These are phyloP conservation scores for Tanacetum coccineum DNA, from an alignment of 129 eudicot species.

Conservation along the genomic window DNA sequence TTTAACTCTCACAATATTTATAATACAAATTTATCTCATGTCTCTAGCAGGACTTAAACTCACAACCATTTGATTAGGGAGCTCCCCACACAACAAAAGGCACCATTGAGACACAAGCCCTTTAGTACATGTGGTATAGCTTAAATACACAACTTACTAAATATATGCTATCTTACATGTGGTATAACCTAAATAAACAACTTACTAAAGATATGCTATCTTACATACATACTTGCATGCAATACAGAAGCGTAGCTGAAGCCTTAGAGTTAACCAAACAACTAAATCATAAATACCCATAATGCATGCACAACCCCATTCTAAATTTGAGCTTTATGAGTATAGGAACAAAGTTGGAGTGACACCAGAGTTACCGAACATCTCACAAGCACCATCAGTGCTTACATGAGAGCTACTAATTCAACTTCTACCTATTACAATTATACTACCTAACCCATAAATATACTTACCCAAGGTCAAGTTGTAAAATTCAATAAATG, in stretches of 20 bases:
- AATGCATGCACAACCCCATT: neutral
- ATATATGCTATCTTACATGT: too few species aligned
- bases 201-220: neutral
- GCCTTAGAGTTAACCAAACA: constrained; percentile 1
- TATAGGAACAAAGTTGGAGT: constrained; percentile 3
- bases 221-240: constrained; percentile 1
- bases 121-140: too few species aligned
- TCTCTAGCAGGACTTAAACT: too few species aligned
- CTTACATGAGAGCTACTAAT: too few species aligned
- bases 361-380: neutral
- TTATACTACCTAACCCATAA: neutral
- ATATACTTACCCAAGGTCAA: neutral
- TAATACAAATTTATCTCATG: too few species aligned
- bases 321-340: neutral
- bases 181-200: constrained; percentile 5
- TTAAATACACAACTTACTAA: too few species aligned
- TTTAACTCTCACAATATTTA: too few species aligned
- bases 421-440: constrained; percentile 12
- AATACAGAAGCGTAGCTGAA: neutral
- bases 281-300: neutral
- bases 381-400: constrained; percentile 6
- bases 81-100: too few species aligned
- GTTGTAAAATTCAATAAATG: too few species aligned
- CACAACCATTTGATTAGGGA: too few species aligned
- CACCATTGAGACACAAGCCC: too few species aligned